Base-by-base conservation (phyloP, 768 basidiomycete genomes). In the Leucosporidium scottii region DNA sequence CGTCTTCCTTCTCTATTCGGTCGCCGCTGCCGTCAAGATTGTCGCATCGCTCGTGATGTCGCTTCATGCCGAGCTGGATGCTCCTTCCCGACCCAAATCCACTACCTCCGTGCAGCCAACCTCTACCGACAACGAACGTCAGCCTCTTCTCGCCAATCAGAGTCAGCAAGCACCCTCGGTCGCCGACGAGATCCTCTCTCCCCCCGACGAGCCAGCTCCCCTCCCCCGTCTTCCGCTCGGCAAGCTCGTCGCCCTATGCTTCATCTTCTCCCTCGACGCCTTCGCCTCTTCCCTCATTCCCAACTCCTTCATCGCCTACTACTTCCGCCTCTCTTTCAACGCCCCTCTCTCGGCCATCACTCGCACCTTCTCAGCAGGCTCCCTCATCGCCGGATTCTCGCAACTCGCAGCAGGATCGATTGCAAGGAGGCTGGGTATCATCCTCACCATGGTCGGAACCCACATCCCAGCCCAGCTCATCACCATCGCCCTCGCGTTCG, bases 371-470 rank as follows among this genome's bases (percentile, higher is more conserved):
- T 56, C 64, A 10, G 34, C 49, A 10, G 64, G 64, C 3, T 50
- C 70, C 25, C 3, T 72, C 34, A 63, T 65, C 47, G 47, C 48
- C 13, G 61, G 65, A 55, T 13, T 62, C 50, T 49, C 39, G 13
- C 69, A 71, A 25, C 60, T 71, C 13, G 34, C 47, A 0, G 69
- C 69, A 2, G 62, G 60, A 7, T 53, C 59, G 0, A 64, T 71
- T 51, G 21, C 59, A 1, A 67, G 61, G 39, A 54, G 69, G 12
- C 23, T 53, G 15, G 69, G 69, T 0, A 59, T 67, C 55, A 66
- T 71, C 30, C 25, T 27, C 4, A 71, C 69, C 0, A 71, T 71
- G 69, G 69, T 71, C n/a, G 62, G 59, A 10, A 71, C 69, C 2
- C 69, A 71, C 28, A 63, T 60, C 48, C 62, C 69, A 2, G 69